phyloP scores from a whole-genome alignment of 2,329 filamentous ascomycete species.

The Sclerotinia nivalis region DNA sequence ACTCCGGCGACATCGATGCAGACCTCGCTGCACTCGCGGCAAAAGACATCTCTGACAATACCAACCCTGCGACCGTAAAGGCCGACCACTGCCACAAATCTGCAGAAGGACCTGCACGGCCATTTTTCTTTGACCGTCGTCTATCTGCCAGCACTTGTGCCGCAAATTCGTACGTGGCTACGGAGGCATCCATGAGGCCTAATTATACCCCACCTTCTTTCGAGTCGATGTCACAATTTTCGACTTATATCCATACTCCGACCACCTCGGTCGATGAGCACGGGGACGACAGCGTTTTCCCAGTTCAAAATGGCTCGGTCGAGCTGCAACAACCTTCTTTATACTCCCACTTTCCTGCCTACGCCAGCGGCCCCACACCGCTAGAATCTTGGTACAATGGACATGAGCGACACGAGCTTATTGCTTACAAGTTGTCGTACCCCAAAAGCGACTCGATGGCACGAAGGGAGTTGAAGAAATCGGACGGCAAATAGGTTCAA shows the following conservation, averaged over 20 bases:
- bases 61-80: neutral
- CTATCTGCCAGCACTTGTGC: neutral
- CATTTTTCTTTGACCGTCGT: neutral
- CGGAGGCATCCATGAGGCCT: neutral
- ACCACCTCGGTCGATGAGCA: neutral
- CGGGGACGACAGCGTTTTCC: too few species aligned
- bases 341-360: neutral
- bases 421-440: neutral
- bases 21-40: neutral
- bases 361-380: neutral
- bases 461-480: neutral
- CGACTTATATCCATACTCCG: neutral
- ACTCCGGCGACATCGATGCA: neutral
- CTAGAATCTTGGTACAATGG: neutral
- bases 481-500: neutral
- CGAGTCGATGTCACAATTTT: neutral
- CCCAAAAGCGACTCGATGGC: neutral
- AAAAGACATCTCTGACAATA: too few species aligned
- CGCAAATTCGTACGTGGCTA: slow-evolving; percentile 7
- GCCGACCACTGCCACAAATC: neutral
- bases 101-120: neutral
- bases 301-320: neutral
- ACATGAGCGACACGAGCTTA: slow-evolving; percentile 11
- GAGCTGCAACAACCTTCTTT: neutral
- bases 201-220: neutral